Conservation (phyloP, 1,284 basidiomycete genomes). For the Leccinum fallax region DNA sequence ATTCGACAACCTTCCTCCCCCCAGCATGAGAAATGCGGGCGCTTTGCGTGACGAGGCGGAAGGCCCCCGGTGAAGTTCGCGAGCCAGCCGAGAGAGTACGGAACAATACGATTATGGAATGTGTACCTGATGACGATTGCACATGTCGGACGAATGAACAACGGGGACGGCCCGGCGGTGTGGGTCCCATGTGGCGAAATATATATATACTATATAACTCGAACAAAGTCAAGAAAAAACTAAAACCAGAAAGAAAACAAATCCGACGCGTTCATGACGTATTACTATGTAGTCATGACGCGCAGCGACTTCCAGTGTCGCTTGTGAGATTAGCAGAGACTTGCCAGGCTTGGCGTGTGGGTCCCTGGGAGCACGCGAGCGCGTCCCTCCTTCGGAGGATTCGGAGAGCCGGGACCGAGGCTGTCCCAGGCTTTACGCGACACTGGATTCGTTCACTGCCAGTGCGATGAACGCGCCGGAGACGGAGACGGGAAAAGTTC, state of each 20-base stretch:
- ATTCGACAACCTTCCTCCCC: neutral
- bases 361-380: neutral
- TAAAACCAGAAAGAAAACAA: neutral
- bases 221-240: neutral
- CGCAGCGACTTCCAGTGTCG: neutral
- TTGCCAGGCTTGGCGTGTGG: neutral
- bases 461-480: neutral
- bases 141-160: neutral
- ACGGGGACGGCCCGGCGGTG: neutral
- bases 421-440: neutral
- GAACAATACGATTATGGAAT: constrained; percentile 6
- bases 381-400: neutral
- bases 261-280: constrained; percentile 7
- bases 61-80: neutral
- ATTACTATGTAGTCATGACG: neutral
- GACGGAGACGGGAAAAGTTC: neutral
- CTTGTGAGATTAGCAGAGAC: constrained; percentile 6
- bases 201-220: neutral
- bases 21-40: constrained; percentile 2
- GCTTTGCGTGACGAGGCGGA: neutral
- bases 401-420: constrained; percentile 1
- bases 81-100: constrained; percentile 15
- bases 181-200: neutral
- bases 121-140: constrained; percentile 7
- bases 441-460: neutral